phyloP scores from a whole-genome alignment of 2,329 filamentous ascomycete genomes.

The Aspergillus pseudoviridinutans region DNA sequence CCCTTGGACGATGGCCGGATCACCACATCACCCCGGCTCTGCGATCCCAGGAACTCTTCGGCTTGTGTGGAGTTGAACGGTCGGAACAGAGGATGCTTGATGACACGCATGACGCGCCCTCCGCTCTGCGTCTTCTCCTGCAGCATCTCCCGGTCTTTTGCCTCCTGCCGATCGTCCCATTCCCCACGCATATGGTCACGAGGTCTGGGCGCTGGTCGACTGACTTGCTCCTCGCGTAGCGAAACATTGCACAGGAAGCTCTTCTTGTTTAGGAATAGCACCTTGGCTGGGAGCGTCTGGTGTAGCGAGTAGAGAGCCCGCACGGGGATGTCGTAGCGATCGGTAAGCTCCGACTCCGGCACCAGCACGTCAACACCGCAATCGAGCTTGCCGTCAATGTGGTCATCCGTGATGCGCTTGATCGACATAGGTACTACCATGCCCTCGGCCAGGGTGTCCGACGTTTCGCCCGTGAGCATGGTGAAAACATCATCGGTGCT shows the following conservation, averaged over 20 bases:
- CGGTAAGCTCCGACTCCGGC: slow-evolving; percentile 75
- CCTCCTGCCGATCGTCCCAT: slow-evolving; percentile 83
- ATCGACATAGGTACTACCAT: slow-evolving; percentile 93
- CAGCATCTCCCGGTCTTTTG: slow-evolving; percentile 74
- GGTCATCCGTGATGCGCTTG: slow-evolving; percentile 83
- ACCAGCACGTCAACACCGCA: slow-evolving; percentile 90
- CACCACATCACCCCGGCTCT: slow-evolving; percentile 82
- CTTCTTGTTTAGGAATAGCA: slow-evolving; percentile 82
- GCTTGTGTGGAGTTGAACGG: slow-evolving; percentile 90
- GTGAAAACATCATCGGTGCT: slow-evolving; percentile 80
- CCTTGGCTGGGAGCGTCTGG: slow-evolving; percentile 83
- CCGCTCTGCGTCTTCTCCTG: slow-evolving; percentile 82
- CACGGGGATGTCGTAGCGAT: slow-evolving; percentile 63
- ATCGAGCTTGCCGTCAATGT: slow-evolving; percentile 89
- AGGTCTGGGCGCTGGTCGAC: slow-evolving; percentile 65
- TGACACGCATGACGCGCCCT: slow-evolving; percentile 84
- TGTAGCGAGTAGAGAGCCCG: slow-evolving; percentile 71
- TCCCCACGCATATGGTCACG: slow-evolving; percentile 71
- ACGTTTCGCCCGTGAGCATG: slow-evolving; percentile 92
- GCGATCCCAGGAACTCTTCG: slow-evolving; percentile 85
- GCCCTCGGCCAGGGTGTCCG: slow-evolving; percentile 73
- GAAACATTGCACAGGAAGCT: slow-evolving; percentile 80
- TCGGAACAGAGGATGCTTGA: slow-evolving; percentile 95
- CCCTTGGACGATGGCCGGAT: slow-evolving; percentile 95
- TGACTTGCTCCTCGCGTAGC: slow-evolving; percentile 75